Conservation (phyloP, 169 alveolate genomes). For the Plasmodium cynomolgi region DNA sequence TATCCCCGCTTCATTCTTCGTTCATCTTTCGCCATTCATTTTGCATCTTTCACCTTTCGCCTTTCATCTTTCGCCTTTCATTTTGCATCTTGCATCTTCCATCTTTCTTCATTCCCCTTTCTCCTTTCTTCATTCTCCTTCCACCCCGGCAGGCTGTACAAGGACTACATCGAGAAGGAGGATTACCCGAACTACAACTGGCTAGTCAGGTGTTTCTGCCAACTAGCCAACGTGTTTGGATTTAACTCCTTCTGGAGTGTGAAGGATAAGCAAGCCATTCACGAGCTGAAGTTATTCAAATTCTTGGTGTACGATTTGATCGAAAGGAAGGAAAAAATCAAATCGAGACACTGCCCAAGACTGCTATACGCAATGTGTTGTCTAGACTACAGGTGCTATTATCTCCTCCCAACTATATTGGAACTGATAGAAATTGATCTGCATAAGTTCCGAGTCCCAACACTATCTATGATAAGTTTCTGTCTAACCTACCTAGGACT, state of each 20-base stretch:
- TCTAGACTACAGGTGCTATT: constrained; percentile 88
- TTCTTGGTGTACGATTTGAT: constrained; percentile 85
- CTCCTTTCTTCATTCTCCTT: too few species aligned
- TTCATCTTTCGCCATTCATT: background rate
- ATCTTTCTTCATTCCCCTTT: too few species aligned
- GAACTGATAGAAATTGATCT: constrained; percentile 79
- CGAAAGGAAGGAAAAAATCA: constrained; percentile 77
- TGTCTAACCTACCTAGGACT: constrained; percentile 81
- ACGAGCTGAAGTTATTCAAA: constrained; percentile 84
- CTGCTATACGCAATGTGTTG: constrained; percentile 87
- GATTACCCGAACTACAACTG: constrained; percentile 89
- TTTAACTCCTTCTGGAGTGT: constrained; percentile 89
- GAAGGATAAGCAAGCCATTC: constrained; percentile 84
- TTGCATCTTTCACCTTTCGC: background rate
- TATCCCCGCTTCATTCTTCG: background rate
- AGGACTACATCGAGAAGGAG: constrained; percentile 84
- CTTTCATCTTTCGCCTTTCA: background rate
- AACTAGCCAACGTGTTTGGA: constrained; percentile 88
- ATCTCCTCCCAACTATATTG: constrained; percentile 82
- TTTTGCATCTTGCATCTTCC: too few species aligned
- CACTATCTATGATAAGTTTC: constrained; percentile 81
- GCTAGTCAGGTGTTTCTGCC: constrained; percentile 90
- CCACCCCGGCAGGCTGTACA: constrained; percentile 79
- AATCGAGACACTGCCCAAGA: constrained; percentile 88
- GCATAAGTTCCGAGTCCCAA: constrained; percentile 77